Evolutionary conservation across 2,329 filamentous ascomycete species (phyloP).

Genomic region (Ophiocordyceps australis): DNA sequence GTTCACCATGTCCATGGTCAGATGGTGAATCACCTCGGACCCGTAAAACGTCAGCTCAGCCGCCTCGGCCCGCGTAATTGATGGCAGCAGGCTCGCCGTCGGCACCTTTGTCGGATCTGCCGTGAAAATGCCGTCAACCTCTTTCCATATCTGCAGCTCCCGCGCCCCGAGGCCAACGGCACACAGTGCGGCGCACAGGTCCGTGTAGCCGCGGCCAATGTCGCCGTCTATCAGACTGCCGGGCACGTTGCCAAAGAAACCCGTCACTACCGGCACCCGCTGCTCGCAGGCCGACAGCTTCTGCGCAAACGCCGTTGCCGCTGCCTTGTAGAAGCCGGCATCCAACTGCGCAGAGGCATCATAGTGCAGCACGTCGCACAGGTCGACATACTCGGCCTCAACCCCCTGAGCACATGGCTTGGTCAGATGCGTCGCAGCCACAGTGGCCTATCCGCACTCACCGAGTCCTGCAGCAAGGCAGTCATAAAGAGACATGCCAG

Average conservation of each 20-base stretch:
- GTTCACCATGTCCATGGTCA: slow-evolving; percentile 95
- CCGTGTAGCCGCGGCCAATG: slow-evolving; percentile 89
- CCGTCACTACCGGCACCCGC: slow-evolving; percentile 65
- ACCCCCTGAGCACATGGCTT: slow-evolving; percentile 34
- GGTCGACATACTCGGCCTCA: slow-evolving; percentile 75
- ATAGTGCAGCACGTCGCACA: slow-evolving; percentile 65
- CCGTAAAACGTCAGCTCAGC: slow-evolving; percentile 90
- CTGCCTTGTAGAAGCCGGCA: slow-evolving; percentile 49
- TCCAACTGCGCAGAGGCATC: slow-evolving; percentile 41
- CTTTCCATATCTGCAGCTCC: slow-evolving; percentile 97
- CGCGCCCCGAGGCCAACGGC: slow-evolving; percentile 75
- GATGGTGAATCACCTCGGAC: slow-evolving; percentile 93
- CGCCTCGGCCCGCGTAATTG: slow-evolving; percentile 86
- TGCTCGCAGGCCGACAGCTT: slow-evolving; percentile 47
- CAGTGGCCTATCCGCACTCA: slow-evolving; percentile 9
- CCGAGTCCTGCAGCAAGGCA: slow-evolving; percentile 58
- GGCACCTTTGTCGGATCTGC: slow-evolving; percentile 79
- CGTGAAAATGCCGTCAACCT: slow-evolving; percentile 88
- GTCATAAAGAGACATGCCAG: slow-evolving; percentile 87
- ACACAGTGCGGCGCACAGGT: slow-evolving; percentile 81
- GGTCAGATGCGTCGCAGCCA: background rate
- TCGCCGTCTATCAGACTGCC: slow-evolving; percentile 76
- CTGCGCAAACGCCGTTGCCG: slow-evolving; percentile 40
- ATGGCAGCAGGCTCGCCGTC: slow-evolving; percentile 72
- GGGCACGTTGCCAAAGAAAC: slow-evolving; percentile 88